Percentiles rank a stretch among this genome's conserved stretches.
Conservation (phyloP, 495 filamentous ascomycete genomes). For the Annulohypoxylon bovei region DNA sequence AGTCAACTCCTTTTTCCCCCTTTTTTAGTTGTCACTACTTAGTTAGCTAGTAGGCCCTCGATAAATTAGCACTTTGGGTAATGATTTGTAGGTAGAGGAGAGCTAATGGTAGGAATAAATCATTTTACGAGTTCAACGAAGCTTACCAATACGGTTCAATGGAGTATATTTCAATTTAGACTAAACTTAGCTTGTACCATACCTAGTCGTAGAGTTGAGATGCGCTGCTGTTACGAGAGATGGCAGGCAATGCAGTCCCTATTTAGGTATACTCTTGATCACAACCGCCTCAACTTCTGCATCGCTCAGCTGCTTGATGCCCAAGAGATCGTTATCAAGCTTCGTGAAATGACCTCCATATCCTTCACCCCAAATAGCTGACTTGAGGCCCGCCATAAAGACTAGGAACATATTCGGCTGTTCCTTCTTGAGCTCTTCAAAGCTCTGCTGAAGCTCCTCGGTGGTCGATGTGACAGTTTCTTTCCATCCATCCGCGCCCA, state of each 20-base stretch:
- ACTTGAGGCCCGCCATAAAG: slow-evolving; percentile 33
- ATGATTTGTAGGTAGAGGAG: too few species aligned
- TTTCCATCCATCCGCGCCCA: slow-evolving; percentile 50
- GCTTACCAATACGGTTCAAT: not conserved
- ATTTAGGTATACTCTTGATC: slow-evolving; percentile 15
- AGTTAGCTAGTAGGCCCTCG: too few species aligned
- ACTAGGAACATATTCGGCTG: slow-evolving; percentile 22
- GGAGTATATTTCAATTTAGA: not conserved
- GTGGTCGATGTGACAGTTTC: slow-evolving; percentile 48
- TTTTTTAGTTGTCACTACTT: not conserved
- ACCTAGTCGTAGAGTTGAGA: not conserved
- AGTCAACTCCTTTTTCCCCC: too few species aligned
- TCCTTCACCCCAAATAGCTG: slow-evolving; percentile 52
- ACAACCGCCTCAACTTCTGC: slow-evolving; percentile 31
- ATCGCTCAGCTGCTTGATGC: slow-evolving; percentile 37
- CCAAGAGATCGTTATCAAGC: slow-evolving; percentile 40
- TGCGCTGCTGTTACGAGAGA: too few species aligned
- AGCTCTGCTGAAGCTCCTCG: slow-evolving; percentile 37
- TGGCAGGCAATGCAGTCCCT: too few species aligned
- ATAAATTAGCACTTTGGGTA: too few species aligned
- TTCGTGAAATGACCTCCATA: slow-evolving; percentile 38
- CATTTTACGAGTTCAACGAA: too few species aligned
- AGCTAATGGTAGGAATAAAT: too few species aligned
- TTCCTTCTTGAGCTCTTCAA: slow-evolving; percentile 48
- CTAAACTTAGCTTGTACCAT: not conserved